Evolutionary conservation across 2,329 filamentous ascomycete genomes (phyloP), one percentile per base, ranked within the genome.

Genomic region (Neonectria sp.): DNA sequence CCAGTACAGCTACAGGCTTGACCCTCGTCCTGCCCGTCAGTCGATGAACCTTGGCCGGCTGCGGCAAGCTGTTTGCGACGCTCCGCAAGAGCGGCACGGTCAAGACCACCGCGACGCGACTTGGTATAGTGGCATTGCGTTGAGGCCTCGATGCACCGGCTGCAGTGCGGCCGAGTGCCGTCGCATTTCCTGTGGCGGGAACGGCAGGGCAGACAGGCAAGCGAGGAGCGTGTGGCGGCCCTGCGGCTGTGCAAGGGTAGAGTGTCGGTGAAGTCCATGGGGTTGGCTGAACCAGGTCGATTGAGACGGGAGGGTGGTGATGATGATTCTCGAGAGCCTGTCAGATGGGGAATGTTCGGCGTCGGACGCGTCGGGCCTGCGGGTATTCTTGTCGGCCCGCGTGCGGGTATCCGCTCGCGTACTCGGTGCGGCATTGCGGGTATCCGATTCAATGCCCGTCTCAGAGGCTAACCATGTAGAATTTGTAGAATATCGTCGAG

Each of bases 161-260:
- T 76, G 65, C 86, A 87, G 55, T 79, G 81, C 6, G 86, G 85
- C 17, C 82, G 80, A 33, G 81, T 81, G 13, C 83, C 86, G 71
- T 88, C 85, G 73, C 86, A 89, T 71, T 87, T 87, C 40, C 88
- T 75, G 73, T 88, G 86, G 37, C 85, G 79, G 25, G 79, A 83
- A 24, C 86, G 82, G 65, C 86, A 88, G 31, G 83, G 82, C 11
- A 87, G 82, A 72, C 86, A 89, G 15, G 86, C 86, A 59, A 84
- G 70, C 3, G 78, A 81, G 2, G 72, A 71, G 5, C 72, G 68
- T 9, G 68, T 74, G 17, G 5, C 7, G 3, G 37, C 37, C 27
- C 9, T 49, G 27, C 29, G 29, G 43, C 9, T 27, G n/a, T 11
- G 27, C 21, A 35, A 25, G 7, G n/a, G 12, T 21, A 27, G 43